A percentile compares a stretch with the other conserved stretches of the same genome.
Conservation (phyloP, 73 alveolate genomes). For the Tetrahymena thermophila region DNA sequence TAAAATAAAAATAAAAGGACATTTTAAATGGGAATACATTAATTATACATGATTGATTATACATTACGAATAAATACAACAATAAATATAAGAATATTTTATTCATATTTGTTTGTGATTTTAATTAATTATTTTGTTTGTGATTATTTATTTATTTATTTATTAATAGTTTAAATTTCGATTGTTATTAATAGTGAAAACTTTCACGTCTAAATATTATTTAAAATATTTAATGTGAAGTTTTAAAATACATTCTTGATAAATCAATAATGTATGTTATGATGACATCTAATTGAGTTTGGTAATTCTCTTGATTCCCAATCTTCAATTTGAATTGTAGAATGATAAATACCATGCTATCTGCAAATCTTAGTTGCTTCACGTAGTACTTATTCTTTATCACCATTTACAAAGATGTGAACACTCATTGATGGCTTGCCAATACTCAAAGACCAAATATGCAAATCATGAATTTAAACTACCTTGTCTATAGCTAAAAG, state of each 20-base stretch:
- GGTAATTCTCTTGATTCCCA: conserved; percentile 1
- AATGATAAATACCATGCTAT: conserved; percentile 42
- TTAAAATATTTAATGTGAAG: no score
- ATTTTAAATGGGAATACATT: background rate
- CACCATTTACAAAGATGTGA: conserved; percentile 45
- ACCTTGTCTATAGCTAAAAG: conserved; percentile 43
- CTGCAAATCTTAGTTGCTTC: conserved; percentile 71
- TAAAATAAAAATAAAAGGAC: no score
- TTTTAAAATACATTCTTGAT: background rate
- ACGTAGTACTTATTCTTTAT: conserved; percentile 46
- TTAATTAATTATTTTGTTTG: no score
- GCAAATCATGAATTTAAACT: conserved; percentile 83
- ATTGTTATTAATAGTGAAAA: background rate
- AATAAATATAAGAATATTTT: background rate
- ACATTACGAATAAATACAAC: background rate
- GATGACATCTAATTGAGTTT: background rate
- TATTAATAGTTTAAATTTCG: background rate
- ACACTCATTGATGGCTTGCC: conserved; percentile 74
- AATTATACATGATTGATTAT: background rate
- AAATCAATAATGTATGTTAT: background rate
- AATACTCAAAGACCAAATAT: conserved; percentile 83
- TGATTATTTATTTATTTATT: background rate
- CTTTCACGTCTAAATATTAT: background rate
- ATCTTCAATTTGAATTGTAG: conserved; percentile 36
- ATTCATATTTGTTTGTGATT: background rate